phyloP scores from a whole-genome alignment of 2,329 filamentous ascomycete genomes.

The Aaosphaeria pasadenensis region DNA sequence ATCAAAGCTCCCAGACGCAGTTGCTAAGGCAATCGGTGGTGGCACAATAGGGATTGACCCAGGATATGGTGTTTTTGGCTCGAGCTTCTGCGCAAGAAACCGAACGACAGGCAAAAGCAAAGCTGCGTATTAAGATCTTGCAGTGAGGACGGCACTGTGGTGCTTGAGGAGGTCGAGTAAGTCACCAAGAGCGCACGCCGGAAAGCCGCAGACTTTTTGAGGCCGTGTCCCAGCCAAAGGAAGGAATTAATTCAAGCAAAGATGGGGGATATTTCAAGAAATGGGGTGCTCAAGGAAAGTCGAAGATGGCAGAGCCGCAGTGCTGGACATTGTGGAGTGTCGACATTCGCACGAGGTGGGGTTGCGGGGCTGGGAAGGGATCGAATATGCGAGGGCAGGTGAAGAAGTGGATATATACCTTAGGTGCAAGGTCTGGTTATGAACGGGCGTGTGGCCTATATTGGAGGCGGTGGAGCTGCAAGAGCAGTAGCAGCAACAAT shows the following conservation, averaged over 20 bases:
- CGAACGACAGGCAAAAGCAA: too few relatives aligned
- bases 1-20: background rate
- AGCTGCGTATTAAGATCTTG: background rate
- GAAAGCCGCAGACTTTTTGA: constrained; percentile 18
- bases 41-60: too few relatives aligned
- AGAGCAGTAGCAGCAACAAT: too few relatives aligned
- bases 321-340: constrained; percentile 50
- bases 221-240: constrained; percentile 20
- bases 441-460: too few relatives aligned
- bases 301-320: constrained; percentile 44
- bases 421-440: too few relatives aligned
- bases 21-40: background rate
- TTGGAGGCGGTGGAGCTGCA: too few relatives aligned
- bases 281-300: constrained; percentile 53
- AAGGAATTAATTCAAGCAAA: constrained; percentile 25
- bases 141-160: background rate
- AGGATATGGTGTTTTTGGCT: too few relatives aligned
- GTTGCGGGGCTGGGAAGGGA: too few relatives aligned
- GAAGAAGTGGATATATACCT: too few relatives aligned
- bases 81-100: too few relatives aligned
- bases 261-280: constrained; percentile 37
- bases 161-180: constrained; percentile 5
- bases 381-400: too few relatives aligned
- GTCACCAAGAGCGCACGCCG: constrained; percentile 21
- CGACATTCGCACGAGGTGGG: constrained; percentile 39